A percentile compares a stretch with the other conserved stretches of the same genome.
These are phyloP conservation scores for Alternaria atra DNA, from an alignment of 2,329 filamentous ascomycete species.

Conservation along the genomic window DNA sequence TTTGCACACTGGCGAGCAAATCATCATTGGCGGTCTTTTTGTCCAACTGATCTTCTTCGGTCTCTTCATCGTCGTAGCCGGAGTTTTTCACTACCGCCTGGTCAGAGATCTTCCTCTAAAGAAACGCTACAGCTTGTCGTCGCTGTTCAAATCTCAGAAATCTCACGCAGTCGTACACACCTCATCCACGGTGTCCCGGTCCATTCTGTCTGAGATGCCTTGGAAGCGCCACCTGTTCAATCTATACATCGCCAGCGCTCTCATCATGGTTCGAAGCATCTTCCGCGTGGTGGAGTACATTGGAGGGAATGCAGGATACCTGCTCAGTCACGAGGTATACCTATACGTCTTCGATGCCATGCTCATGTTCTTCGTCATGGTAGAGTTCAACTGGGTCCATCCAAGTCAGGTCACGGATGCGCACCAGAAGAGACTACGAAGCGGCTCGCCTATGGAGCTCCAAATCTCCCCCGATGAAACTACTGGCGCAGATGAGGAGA, in stretches of 20 bases:
- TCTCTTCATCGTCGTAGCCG: conserved; percentile 53
- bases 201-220: conserved; percentile 14
- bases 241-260: conserved; percentile 55
- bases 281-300: conserved; percentile 61
- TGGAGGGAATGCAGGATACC: conserved; percentile 55
- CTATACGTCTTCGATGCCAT: conserved; percentile 58
- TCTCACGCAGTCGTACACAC: neutral
- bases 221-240: conserved; percentile 51
- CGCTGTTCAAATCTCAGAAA: neutral
- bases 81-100: conserved; percentile 30
- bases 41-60: conserved; percentile 61
- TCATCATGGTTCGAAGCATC: conserved; percentile 61
- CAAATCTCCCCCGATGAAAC: conserved; percentile 10
- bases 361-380: conserved; percentile 56
- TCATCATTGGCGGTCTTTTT: conserved; percentile 46
- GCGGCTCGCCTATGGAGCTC: conserved; percentile 12
- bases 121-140: conserved; percentile 1
- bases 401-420: conserved; percentile 42
- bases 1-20: conserved; percentile 24
- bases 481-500: conserved; percentile 7
- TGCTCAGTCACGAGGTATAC: conserved; percentile 55
- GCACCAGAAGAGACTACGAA: conserved; percentile 18
- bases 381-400: conserved; percentile 50
- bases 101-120: conserved; percentile 16
- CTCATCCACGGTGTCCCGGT: neutral